Evolutionary conservation across 2,329 filamentous ascomycete species (phyloP).

Genomic region (Diaporthe citrichinensis): DNA sequence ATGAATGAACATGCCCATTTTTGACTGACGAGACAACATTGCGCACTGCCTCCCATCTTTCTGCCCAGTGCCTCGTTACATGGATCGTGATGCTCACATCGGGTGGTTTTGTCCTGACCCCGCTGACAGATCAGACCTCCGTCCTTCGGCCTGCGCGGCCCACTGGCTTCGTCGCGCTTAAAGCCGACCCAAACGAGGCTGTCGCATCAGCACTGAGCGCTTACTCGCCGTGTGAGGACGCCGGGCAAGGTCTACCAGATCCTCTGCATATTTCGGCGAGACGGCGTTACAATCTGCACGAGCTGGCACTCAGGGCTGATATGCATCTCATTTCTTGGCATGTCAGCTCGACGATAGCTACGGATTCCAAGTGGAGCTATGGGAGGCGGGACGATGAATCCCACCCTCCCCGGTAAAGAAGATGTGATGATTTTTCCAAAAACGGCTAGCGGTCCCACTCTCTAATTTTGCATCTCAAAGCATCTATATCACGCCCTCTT

Average conservation of each 20-base stretch:
- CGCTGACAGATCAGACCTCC: conserved; percentile 7
- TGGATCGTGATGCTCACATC: background rate
- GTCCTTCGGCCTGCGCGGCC: background rate
- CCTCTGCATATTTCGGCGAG: background rate
- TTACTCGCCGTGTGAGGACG: background rate
- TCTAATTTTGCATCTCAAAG: too few relatives aligned
- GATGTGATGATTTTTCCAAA: too few relatives aligned
- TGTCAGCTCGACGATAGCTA: background rate
- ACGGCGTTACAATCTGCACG: background rate
- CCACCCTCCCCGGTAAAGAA: too few relatives aligned
- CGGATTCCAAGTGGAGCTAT: background rate
- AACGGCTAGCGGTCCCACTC: too few relatives aligned
- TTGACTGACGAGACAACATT: background rate
- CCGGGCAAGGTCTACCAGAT: background rate
- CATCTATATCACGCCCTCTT: too few relatives aligned
- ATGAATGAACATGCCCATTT: conserved; percentile 22
- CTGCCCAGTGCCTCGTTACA: background rate
- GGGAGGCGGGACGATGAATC: too few relatives aligned
- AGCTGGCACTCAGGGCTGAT: background rate
- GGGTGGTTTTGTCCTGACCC: background rate
- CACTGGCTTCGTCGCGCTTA: conserved; percentile 3
- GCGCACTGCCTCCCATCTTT: background rate
- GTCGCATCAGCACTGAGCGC: background rate
- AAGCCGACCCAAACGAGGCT: conserved; percentile 13
- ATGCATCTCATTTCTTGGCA: background rate